These are phyloP conservation scores for Candida piceae DNA, from an alignment of 805 yeast genomes.

Conservation along the genomic window DNA sequence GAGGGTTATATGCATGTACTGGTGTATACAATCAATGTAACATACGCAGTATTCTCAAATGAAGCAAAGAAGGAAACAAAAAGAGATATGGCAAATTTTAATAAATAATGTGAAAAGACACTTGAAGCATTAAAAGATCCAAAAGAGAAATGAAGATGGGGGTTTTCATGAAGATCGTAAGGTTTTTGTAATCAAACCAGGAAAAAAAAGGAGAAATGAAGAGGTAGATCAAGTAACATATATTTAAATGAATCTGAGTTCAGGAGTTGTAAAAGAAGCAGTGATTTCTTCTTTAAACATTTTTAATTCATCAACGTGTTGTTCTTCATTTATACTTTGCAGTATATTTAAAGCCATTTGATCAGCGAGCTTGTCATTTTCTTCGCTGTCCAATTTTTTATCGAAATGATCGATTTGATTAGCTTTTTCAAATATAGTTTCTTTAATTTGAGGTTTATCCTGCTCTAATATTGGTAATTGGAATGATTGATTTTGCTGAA, in stretches of 20 bases:
- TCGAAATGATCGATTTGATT: constrained; percentile 31
- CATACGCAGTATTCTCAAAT: too few relatives aligned
- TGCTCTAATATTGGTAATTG: constrained; percentile 1
- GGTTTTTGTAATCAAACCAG: neutral
- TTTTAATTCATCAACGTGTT: constrained; percentile 25
- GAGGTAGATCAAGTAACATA: neutral
- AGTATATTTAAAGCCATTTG: constrained; percentile 32
- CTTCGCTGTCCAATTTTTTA: constrained; percentile 17
- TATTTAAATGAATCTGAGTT: constrained; percentile 12
- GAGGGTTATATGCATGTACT: neutral
- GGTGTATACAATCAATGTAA: too few relatives aligned
- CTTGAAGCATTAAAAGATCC: too few relatives aligned
- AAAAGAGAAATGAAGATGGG: neutral
- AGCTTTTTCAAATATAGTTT: constrained; percentile 25
- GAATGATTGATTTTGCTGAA: constrained; percentile 1
- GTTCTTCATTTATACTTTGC: constrained; percentile 27
- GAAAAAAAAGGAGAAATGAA: neutral
- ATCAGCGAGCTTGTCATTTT: constrained; percentile 29
- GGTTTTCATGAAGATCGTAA: neutral
- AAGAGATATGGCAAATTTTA: neutral
- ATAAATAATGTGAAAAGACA: too few relatives aligned
- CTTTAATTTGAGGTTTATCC: constrained; percentile 2
- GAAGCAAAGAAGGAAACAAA: too few relatives aligned
- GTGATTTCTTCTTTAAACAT: constrained; percentile 27
- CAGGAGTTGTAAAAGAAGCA: constrained; percentile 11